Base-by-base conservation (phyloP, 1,284 basidiomycete genomes). In the Cryptococcus sp. region DNA sequence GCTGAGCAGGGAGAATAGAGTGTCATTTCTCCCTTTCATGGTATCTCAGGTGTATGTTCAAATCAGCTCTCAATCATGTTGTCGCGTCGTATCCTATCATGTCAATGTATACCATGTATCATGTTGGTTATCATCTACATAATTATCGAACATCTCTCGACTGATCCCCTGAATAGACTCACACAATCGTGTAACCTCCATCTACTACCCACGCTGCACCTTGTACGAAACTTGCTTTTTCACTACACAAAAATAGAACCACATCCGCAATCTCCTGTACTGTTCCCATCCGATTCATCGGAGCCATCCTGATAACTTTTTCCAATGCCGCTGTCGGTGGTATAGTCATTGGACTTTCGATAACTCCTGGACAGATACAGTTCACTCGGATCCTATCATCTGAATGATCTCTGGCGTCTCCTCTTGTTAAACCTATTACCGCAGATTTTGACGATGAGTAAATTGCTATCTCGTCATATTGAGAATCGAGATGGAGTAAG, bases 191-290 rank as follows among this genome's bases (percentile, higher is more conserved):
- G 38, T 66, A 68, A 4, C 67, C 67, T 13, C 69, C 69, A 60
- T 69, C 69, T 0, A 65, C 64, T 2, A 63, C 49, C 67, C 64
- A 71, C 10, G 58, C 58, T 5, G 64, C 61, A 38, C 66, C 68
- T 32, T 66, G 67, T 0, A 68, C 65, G 37, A 67, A 70, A 44
- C 61, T 64, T 30, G 65, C 63, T 49, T 61, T 62, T 49, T 66
- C 62, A 41, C 55, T 55, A 23, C 33, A 51, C 34, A 70, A 49
- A 55, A 68, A 70, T n/a, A 66, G 41, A 14, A 60, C 52, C 13
- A 63, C 59, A 57, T 70, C 68, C 2, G 68, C 66, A n/a, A 70
- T 53, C 52, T 70, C 68, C 34, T 65, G 66, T 13, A 62, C 52
- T 42, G 46, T 56, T 1, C 62, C 68, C 49, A 60, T 60, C 15